phyloP scores from a whole-genome alignment of 768 basidiomycete genomes.

The Xerocomellus dryophilus region DNA sequence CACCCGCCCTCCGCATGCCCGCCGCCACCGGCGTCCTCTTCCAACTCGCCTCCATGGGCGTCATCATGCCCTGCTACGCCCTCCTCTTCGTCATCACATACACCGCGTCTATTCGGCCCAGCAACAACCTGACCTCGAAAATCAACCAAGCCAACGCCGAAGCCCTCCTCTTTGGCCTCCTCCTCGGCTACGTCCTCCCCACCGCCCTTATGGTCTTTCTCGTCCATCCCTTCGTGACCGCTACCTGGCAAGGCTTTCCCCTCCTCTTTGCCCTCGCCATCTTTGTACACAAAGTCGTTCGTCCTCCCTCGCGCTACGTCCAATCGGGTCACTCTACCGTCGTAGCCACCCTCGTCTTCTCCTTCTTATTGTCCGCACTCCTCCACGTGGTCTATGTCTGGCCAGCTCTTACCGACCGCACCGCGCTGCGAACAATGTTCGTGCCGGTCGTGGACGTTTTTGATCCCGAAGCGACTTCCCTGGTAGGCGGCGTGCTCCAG shows the following conservation, averaged over 20 bases:
- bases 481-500: slow-evolving; percentile 26
- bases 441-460: slow-evolving; percentile 7
- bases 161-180: slow-evolving; percentile 48
- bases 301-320: slow-evolving; percentile 21
- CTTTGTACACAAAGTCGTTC: slow-evolving; percentile 38
- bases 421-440: slow-evolving; percentile 10
- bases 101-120: slow-evolving; percentile 16
- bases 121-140: slow-evolving; percentile 16
- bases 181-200: slow-evolving; percentile 46
- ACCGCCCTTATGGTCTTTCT: slow-evolving; percentile 44
- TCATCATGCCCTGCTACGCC: slow-evolving; percentile 48
- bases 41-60: slow-evolving; percentile 43
- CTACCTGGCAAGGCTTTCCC: slow-evolving; percentile 55
- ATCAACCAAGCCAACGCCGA: slow-evolving; percentile 49
- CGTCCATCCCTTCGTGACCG: slow-evolving; percentile 43
- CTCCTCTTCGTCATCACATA: slow-evolving; percentile 43
- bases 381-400: slow-evolving; percentile 26
- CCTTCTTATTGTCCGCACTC: slow-evolving; percentile 24
- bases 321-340: slow-evolving; percentile 24
- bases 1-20: slow-evolving; percentile 39
- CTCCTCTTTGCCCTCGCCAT: slow-evolving; percentile 43
- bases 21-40: slow-evolving; percentile 39
- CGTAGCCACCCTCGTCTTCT: slow-evolving; percentile 10
- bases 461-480: not conserved
- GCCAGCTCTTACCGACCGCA: slow-evolving; percentile 8